Evolutionary conservation across 2,329 filamentous ascomycete genomes (phyloP), one percentile per base, ranked within the genome.

Genomic region (Aureobasidium sp.): DNA sequence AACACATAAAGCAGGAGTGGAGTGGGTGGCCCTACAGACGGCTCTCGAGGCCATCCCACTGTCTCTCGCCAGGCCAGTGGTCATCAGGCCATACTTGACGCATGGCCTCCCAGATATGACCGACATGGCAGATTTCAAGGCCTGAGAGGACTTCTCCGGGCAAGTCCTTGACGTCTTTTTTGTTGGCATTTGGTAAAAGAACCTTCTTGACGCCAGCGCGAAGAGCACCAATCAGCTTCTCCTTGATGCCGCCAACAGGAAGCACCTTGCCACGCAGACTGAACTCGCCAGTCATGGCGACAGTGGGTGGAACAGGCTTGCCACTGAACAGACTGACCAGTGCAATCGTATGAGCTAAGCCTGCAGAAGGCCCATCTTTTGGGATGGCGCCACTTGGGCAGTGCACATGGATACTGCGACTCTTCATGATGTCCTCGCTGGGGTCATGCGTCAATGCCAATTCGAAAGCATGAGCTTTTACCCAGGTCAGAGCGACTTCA

Each of bases 231-330:
- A 99, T 97, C 59, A 97, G 82, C 76, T 99, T 99, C 84, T 99
- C 93, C 77, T 97, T 97, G 78, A 99, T 97, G 20, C 94, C 94
- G 59, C 94, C 94, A 39, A 99, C 94, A 29, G 93, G 91, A 76
- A 94, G 90, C 62, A 99, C 89, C 66, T 91, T 86, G 25, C 94
- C 94, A 45, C 94, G 85, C 29, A 99, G 84, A 62, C 89, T 91
- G 65, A 88, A 77, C 70, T 88, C 86, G 9, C 86, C 86, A 0
- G 94, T 99, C 94, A 99, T 99, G 47, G 94, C 94, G 75, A 99
- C 87, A 3, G 89, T 91, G 0, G 93, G 90, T 44, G 93, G 90
- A 4, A 99, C 92, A 29, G 89, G 80, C 70, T 91, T 91, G 64
- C 87, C 89, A 11, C 86, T 88, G 74, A 99, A 96, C 20, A 99